phyloP scores from a whole-genome alignment of 2,329 filamentous ascomycete genomes.

The Laburnicola sp. region DNA sequence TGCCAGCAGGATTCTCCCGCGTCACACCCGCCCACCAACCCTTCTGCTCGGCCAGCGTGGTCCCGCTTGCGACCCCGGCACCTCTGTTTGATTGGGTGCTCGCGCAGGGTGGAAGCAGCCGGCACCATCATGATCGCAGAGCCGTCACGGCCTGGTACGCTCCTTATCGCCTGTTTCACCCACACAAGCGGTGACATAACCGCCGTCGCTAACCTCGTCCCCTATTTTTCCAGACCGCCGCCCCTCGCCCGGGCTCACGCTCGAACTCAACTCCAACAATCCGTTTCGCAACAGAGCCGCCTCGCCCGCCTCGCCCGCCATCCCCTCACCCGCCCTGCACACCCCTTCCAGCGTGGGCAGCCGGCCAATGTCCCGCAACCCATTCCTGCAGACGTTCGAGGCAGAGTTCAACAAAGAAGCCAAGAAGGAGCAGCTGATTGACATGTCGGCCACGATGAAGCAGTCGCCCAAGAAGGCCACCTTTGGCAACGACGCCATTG shows the following conservation, averaged over 20 bases:
- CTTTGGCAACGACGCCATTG: constrained; percentile 60
- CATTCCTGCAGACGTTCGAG: constrained; percentile 67
- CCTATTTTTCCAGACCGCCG: constrained; percentile 46
- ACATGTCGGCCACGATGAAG: constrained; percentile 44
- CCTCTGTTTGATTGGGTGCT: constrained; percentile 39
- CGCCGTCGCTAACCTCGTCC: constrained; percentile 29
- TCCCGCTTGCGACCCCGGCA: constrained; percentile 25
- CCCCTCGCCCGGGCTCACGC: constrained; percentile 59
- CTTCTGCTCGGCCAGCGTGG: constrained; percentile 20
- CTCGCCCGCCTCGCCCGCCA: constrained; percentile 60
- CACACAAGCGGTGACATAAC: constrained; percentile 36
- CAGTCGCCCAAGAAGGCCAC: constrained; percentile 52
- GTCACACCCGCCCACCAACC: constrained; percentile 21
- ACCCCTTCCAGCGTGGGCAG: constrained; percentile 60
- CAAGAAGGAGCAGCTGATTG: constrained; percentile 40
- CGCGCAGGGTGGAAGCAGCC: constrained; percentile 36
- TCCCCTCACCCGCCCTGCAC: constrained; percentile 41
- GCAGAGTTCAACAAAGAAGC: constrained; percentile 46
- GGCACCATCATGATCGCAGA: constrained; percentile 48
- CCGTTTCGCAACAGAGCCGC: constrained; percentile 74
- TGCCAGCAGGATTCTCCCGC: constrained; percentile 22
- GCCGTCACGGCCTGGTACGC: constrained; percentile 48
- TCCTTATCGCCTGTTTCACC: constrained; percentile 43
- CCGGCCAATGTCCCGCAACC: constrained; percentile 72
- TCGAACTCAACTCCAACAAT: constrained; percentile 75